Percentiles rank a stretch among this genome's conserved stretches.
Evolutionary conservation across 169 alveolate species (phyloP).

Genomic region (Plasmodium inui): DNA sequence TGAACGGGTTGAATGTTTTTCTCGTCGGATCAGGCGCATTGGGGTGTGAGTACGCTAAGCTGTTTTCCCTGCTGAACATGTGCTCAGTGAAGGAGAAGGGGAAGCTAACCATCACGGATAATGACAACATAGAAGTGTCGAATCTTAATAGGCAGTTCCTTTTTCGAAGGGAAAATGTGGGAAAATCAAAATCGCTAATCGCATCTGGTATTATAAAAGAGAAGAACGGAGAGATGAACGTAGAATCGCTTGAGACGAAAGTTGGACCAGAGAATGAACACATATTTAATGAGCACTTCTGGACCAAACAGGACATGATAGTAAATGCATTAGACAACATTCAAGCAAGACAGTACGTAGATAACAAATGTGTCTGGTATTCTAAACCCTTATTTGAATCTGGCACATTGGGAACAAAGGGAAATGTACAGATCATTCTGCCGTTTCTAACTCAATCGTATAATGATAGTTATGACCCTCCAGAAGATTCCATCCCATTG

Average conservation of each 20-base stretch:
- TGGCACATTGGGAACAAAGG: slow-evolving; percentile 99
- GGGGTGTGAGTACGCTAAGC: slow-evolving; percentile 98
- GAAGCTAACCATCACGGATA: slow-evolving; percentile 95
- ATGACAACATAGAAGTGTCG: slow-evolving; percentile 97
- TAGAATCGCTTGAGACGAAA: slow-evolving; percentile 85
- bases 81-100: slow-evolving; percentile 88
- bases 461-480: slow-evolving; percentile 98
- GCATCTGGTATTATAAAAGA: slow-evolving; percentile 91
- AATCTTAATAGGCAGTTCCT: slow-evolving; percentile 97
- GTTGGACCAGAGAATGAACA: slow-evolving; percentile 98
- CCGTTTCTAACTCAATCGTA: slow-evolving; percentile 98
- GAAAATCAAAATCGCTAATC: slow-evolving; percentile 81
- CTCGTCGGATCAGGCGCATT: slow-evolving; percentile 99
- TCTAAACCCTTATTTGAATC: slow-evolving; percentile 98
- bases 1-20: slow-evolving; percentile 75
- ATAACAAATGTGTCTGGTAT: slow-evolving; percentile 97
- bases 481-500: slow-evolving; percentile 97
- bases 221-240: slow-evolving; percentile 91
- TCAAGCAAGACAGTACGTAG: slow-evolving; percentile 98
- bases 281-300: slow-evolving; percentile 96
- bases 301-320: slow-evolving; percentile 95
- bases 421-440: slow-evolving; percentile 95
- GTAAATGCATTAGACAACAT: slow-evolving; percentile 98
- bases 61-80: slow-evolving; percentile 97
- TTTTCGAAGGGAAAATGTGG: slow-evolving; percentile 93